Evolutionary conservation across 768 basidiomycete genomes (phyloP), one percentile per base, ranked within the genome.

Genomic region (Serpula lacrymans): DNA sequence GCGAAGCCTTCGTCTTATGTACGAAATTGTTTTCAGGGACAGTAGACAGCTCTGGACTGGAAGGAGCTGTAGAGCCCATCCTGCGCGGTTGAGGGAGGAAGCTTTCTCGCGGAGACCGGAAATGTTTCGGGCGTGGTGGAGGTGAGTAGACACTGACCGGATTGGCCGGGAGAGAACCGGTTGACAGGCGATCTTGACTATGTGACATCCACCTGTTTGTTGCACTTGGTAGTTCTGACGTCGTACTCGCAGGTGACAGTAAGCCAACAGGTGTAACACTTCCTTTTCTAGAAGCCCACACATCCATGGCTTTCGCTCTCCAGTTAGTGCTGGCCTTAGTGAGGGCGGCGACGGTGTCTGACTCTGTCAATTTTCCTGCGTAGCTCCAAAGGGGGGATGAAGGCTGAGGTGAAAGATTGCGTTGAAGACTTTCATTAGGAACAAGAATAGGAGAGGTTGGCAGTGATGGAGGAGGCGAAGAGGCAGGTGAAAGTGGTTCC

Each of bases 281-380:
- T 23, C 13, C 53, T 32, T 45, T 48, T 27, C 52, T 58, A 26
- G 45, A 51, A 17, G 51, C 38, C 63, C 60, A 64, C 12, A 56
- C 60, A 30, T 51, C 48, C 34, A 62, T 43, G 50, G 81, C 79
- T 48, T 71, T 81, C 14, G 84, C 84, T 14, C 77, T 74, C 82
- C 81, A 85, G 46, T 88, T 88, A 18, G 75, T 83, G 59, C 85
- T 80, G 39, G 74, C 79, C 62, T 87, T 90, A 2, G 88, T 69
- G 12, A 88, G 60, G 1, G 75, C 70, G 10, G 88, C 87, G 26
- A 79, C 69, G 1, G 85, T 65, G 52, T 88, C 84, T 2, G 85
- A 86, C 39, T 85, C 80, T 54, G 75, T 82, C 11, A 89, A 53
- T 53, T 80, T 86, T 49, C 78, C 84, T 0, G 88, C 82, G 53